Conservation (phyloP, 1,139 yeast genomes). For the Pneumocystis canis region DNA sequence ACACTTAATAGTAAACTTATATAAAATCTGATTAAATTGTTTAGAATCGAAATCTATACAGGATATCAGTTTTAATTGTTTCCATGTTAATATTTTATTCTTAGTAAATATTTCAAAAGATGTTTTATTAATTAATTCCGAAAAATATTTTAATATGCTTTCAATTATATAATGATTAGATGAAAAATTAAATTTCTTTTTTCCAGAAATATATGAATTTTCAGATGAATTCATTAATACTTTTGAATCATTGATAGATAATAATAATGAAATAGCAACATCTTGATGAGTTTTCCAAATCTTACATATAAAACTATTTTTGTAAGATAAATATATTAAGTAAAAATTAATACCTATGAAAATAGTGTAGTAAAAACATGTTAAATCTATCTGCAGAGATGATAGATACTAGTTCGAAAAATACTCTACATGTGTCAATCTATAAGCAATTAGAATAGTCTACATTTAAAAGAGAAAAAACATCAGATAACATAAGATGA, state of each 20-base stretch:
- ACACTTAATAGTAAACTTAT: background rate
- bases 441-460: background rate
- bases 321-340: background rate
- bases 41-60: background rate
- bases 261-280: background rate
- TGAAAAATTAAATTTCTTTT: background rate
- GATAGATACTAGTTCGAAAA: constrained; percentile 30
- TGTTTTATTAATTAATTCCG: background rate
- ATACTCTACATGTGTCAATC: constrained; percentile 18
- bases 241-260: background rate
- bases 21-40: background rate
- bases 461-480: background rate
- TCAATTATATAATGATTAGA: background rate
- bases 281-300: constrained; percentile 1
- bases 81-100: background rate
- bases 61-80: background rate
- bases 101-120: background rate
- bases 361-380: constrained; percentile 16
- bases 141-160: background rate
- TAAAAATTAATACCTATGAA: constrained; percentile 9
- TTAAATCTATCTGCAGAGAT: constrained; percentile 19
- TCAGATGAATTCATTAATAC: background rate
- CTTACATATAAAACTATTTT: background rate
- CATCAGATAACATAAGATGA: constrained; percentile 1
- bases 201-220: background rate